phyloP scores from a whole-genome alignment of 352 stramenopile genomes.

The Elongisporangium prolatum region DNA sequence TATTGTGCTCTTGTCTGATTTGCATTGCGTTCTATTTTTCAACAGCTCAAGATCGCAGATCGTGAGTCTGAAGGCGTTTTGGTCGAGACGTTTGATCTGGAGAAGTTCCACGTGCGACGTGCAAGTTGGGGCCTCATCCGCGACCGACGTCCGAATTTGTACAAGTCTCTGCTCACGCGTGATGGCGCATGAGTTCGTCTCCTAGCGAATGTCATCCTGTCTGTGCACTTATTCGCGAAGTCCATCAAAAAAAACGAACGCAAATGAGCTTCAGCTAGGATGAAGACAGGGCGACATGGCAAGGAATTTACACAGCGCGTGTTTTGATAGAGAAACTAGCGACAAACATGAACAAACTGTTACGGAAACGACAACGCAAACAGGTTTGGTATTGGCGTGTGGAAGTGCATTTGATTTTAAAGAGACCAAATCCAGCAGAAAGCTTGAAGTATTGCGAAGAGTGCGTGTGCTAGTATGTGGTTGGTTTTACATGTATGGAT shows the following conservation, averaged over 20 bases:
- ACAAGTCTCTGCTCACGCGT: constrained; percentile 72
- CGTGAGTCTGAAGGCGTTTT: constrained; percentile 84
- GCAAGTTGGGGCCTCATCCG: constrained; percentile 85
- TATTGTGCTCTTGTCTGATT: constrained; percentile 4
- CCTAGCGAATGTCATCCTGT: neutral
- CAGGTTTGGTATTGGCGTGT: neutral
- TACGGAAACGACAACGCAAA: neutral
- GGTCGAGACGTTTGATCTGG: constrained; percentile 81
- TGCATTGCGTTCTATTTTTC: constrained; percentile 5
- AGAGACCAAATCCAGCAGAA: neutral
- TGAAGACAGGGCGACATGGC: neutral
- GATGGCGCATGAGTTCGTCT: constrained; percentile 36
- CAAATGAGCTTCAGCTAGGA: neutral
- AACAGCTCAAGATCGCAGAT: constrained; percentile 81
- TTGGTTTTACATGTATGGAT: neutral
- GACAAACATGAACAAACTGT: neutral
- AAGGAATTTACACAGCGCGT: neutral
- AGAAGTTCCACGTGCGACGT: constrained; percentile 83
- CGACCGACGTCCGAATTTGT: constrained; percentile 84
- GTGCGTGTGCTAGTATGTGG: neutral
- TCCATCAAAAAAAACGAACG: constrained; percentile 3
- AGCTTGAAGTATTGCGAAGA: neutral
- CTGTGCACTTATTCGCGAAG: neutral
- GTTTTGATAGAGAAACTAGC: neutral
- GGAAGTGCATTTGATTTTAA: neutral